Percentiles rank a stretch among this genome's conserved stretches.
phyloP scores from a whole-genome alignment of 169 alveolate species.

The Miamiensis avidus region DNA sequence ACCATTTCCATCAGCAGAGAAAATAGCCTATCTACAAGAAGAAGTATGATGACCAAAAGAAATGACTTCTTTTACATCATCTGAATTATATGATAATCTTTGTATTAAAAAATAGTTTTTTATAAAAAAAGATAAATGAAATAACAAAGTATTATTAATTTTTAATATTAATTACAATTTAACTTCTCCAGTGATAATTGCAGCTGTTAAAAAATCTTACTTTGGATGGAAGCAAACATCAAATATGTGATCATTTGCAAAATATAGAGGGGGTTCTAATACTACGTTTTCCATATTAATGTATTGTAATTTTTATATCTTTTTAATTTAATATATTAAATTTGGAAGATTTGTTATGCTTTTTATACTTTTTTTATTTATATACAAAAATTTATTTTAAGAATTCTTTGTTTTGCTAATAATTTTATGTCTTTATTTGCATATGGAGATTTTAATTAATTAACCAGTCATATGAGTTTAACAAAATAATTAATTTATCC shows the following conservation, averaged over 20 bases:
- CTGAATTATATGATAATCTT: slow-evolving; percentile 37
- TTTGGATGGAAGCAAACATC: slow-evolving; percentile 63
- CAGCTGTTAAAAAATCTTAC: slow-evolving; percentile 47
- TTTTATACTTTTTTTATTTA: too few relatives aligned
- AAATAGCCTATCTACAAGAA: slow-evolving; percentile 49
- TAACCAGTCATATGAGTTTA: too few relatives aligned
- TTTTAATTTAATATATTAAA: too few relatives aligned
- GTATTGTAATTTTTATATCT: too few relatives aligned
- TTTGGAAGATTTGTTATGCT: too few relatives aligned
- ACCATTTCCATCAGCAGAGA: slow-evolving; percentile 61
- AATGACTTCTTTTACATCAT: slow-evolving; percentile 46
- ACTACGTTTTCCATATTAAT: slow-evolving; percentile 7
- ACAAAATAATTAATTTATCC: too few relatives aligned
- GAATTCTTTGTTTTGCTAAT: too few relatives aligned
- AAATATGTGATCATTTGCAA: slow-evolving; percentile 61
- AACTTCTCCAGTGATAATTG: slow-evolving; percentile 57
- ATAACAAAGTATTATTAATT: neutral
- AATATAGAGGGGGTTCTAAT: slow-evolving; percentile 66
- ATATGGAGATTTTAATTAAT: too few relatives aligned
- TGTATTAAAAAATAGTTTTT: neutral
- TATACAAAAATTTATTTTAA: too few relatives aligned
- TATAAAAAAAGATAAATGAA: neutral
- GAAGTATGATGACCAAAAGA: slow-evolving; percentile 45
- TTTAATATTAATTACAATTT: slow-evolving; percentile 17
- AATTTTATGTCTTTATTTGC: too few relatives aligned